Conservation (phyloP, 192 early-diverging fungal species). For the Backusella luteola region DNA sequence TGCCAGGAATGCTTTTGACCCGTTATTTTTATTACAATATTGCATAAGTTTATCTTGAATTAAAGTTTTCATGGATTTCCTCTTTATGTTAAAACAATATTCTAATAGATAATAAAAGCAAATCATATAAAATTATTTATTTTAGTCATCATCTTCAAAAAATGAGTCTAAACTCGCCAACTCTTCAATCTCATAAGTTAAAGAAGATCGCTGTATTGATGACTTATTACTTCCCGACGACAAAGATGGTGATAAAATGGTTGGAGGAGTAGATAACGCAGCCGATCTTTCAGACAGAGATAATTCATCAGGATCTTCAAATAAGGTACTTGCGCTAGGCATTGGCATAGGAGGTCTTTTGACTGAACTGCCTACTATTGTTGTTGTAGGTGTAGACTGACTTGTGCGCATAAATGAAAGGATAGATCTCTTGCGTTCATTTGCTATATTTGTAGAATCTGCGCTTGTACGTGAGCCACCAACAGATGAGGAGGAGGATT, state of each 20-base stretch:
- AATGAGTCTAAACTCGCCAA: conserved; percentile 23
- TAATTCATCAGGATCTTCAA: conserved; percentile 31
- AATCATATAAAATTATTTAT: neutral
- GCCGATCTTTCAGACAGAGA: neutral
- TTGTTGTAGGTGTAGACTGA: neutral
- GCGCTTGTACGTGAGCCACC: neutral
- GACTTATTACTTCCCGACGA: neutral
- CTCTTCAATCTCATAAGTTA: conserved; percentile 12
- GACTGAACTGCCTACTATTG: neutral
- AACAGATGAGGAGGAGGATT: neutral
- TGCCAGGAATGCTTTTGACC: neutral
- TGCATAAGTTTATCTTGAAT: neutral
- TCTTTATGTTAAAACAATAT: no score
- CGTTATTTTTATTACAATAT: neutral
- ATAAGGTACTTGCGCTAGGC: conserved; percentile 22
- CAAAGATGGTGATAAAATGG: neutral
- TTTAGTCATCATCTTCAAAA: conserved; percentile 25
- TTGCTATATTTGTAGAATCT: neutral
- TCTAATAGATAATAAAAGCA: neutral
- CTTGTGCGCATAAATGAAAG: conserved; percentile 16
- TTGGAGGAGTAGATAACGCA: neutral
- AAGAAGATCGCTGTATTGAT: neutral
- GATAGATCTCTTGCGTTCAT: conserved; percentile 1
- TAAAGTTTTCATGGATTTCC: no score
- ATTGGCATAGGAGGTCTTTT: neutral